phyloP scores from a whole-genome alignment of 176 grass and related monocot genomes.

The Hordeum vulgare region DNA sequence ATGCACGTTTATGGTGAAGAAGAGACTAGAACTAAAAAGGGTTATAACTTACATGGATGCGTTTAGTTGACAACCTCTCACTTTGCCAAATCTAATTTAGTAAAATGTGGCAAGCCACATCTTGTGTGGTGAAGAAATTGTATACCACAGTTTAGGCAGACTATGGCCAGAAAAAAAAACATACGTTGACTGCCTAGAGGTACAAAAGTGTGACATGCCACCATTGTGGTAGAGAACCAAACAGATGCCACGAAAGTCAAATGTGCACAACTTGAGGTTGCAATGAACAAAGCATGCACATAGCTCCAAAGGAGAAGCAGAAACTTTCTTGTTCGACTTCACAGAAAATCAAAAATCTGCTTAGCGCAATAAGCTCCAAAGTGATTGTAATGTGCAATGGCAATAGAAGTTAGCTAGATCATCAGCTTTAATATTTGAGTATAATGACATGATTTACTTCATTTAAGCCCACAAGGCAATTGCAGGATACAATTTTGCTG shows the following conservation, averaged over 20 bases:
- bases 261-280: neutral
- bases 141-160: neutral
- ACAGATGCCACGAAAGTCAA: neutral
- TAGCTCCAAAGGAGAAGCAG: neutral
- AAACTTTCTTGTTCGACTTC: neutral
- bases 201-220: neutral
- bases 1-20: neutral
- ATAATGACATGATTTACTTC: neutral
- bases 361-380: neutral
- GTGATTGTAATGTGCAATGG: neutral
- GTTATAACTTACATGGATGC: neutral
- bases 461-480: neutral
- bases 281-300: neutral
- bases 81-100: neutral
- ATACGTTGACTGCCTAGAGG: neutral
- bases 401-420: neutral
- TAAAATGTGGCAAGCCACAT: neutral
- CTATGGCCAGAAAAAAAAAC: neutral
- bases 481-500: constrained; percentile 8
- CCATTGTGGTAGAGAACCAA: neutral
- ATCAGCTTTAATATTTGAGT: neutral
- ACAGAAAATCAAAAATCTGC: neutral
- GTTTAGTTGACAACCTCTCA: neutral
- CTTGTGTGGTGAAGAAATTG: neutral
- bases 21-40: neutral